A percentile compares a stretch with the other conserved stretches of the same genome.
Evolutionary conservation across 305 asterid genomes (phyloP).

Genomic region (Solanum hybrid): DNA sequence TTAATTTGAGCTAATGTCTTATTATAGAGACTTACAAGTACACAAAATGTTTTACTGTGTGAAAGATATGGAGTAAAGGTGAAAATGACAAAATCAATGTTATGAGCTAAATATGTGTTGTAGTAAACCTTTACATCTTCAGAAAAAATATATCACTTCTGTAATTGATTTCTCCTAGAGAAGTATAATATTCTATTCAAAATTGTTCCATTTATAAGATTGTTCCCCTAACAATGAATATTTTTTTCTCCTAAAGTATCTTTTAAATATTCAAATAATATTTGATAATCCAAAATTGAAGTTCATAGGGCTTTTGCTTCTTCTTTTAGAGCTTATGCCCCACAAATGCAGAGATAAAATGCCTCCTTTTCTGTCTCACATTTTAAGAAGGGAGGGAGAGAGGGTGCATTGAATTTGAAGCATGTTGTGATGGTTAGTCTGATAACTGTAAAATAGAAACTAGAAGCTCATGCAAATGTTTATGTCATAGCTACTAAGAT

Average conservation of each 20-base stretch:
- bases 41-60: neutral
- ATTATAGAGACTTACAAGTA: neutral
- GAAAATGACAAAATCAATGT: neutral
- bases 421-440: neutral
- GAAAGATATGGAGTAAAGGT: neutral
- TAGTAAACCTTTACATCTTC: neutral
- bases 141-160: neutral
- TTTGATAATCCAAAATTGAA: neutral
- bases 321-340: neutral
- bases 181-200: neutral
- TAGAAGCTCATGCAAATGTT: neutral
- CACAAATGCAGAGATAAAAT: neutral
- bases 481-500: constrained; percentile 1
- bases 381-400: neutral
- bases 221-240: neutral
- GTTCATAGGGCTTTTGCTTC: neutral
- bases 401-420: neutral
- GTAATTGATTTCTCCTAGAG: neutral
- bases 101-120: neutral
- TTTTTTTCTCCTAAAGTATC: neutral
- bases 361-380: neutral
- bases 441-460: neutral
- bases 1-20: neutral
- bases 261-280: neutral
- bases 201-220: neutral